Base-by-base conservation (phyloP, 805 yeast species). In the Lipomyces japonicus region DNA sequence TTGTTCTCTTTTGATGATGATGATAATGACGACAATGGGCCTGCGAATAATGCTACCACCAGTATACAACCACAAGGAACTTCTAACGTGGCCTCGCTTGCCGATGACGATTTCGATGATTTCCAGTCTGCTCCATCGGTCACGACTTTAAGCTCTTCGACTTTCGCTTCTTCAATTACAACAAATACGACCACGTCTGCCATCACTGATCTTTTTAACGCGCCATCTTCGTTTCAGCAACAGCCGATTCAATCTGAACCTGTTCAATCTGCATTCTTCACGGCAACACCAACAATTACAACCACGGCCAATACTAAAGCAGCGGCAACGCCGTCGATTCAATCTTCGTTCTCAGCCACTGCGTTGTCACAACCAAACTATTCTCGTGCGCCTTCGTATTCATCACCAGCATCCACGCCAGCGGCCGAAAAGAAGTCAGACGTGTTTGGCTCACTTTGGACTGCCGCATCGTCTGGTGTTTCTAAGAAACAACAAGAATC, bases 71-170 rank as follows among this genome's bases (percentile, higher is more conserved):
- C 37, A 26, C 38, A 38, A 14, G 14, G 47, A 7, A 42, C 44
- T 4, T 21, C 50, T 14, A 32, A 45, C 23, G 44, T 50, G 16
- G 41, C 55, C 4, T 34, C 53, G 5, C 35, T 51, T 22, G 53
- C 45, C 38, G 68, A 66, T 31, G 70, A 66, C 48, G 73, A 68
- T 36, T 72, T 70, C 63, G 84, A 78, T 57, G 85, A 81, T 58
- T 81, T 81, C 74, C 84, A 80, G 63, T 63, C 72, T 39, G 81
- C 83, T 23, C 23, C 23, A 7, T 44, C 2, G 43, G 51, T 7
- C 46, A 44, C 12, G 44, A 42, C 44, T 40, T 35, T 42, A 41
- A 46, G 31, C 23, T 42, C 12, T 35, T 34, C 32, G 46, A 45
- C 14, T 37, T 36, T 25, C 12, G 5, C 37, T 10, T 23, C 46